Percentiles rank a stretch among this genome's conserved stretches.
Evolutionary conservation across 768 basidiomycete species (phyloP).

Genomic region (Russula ochroleuca): DNA sequence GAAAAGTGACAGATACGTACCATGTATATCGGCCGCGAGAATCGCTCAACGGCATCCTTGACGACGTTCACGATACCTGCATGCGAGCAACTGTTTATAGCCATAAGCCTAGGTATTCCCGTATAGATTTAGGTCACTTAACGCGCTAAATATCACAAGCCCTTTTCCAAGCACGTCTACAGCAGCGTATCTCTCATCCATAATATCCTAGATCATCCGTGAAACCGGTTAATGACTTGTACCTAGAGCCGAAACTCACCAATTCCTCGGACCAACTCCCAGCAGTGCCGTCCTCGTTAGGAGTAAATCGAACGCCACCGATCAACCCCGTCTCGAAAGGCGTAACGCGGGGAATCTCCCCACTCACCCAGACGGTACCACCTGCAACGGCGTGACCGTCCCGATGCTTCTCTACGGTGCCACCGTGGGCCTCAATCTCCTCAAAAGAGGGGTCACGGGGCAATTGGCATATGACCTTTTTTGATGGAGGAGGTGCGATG

Average conservation of each 20-base stretch:
- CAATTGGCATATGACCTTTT: constrained; percentile 55
- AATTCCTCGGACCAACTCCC: constrained; percentile 43
- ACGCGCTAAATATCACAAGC: constrained; percentile 80
- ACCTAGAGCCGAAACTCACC: background rate
- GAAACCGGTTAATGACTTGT: background rate
- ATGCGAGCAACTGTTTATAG: constrained; percentile 53
- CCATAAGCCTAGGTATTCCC: background rate
- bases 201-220: constrained; percentile 50
- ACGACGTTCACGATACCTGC: constrained; percentile 85
- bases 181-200: constrained; percentile 78
- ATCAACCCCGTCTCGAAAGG: constrained; percentile 63
- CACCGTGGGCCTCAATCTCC: constrained; percentile 54
- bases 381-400: constrained; percentile 65
- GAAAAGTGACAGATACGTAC: constrained; percentile 34
- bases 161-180: constrained; percentile 81
- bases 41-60: constrained; percentile 57
- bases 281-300: constrained; percentile 42
- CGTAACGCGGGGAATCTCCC: constrained; percentile 70
- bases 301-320: constrained; percentile 61
- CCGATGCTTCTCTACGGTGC: constrained; percentile 48
- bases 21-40: constrained; percentile 73
- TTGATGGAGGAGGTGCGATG: constrained; percentile 58
- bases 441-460: constrained; percentile 70
- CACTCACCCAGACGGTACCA: constrained; percentile 69
- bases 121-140: constrained; percentile 33